Evolutionary conservation across 169 alveolate genomes (phyloP).

Genomic region (Plasmodium falciparum): DNA sequence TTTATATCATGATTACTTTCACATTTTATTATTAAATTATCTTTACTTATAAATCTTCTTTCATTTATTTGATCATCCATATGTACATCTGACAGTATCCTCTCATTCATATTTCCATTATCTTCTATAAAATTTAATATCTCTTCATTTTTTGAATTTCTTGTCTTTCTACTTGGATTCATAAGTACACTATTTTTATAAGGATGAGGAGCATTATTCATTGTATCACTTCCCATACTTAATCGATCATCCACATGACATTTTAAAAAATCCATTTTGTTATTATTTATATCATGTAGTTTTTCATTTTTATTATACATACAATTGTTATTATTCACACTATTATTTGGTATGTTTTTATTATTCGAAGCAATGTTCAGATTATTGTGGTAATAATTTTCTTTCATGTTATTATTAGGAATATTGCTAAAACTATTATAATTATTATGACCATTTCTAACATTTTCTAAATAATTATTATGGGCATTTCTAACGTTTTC

Average conservation of each 20-base stretch:
- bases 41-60: background rate
- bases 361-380: background rate
- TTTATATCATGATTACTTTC: background rate
- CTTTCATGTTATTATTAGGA: background rate
- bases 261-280: background rate
- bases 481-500: background rate
- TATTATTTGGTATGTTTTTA: background rate
- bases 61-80: slow-evolving; percentile 1
- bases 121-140: background rate
- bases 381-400: background rate
- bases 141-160: background rate
- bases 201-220: no score
- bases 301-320: background rate
- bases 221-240: no score
- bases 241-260: background rate
- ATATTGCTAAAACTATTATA: background rate
- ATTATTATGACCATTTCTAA: background rate
- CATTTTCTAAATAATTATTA: background rate
- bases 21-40: background rate
- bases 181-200: background rate
- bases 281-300: background rate
- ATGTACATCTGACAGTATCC: background rate
- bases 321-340: background rate
- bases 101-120: background rate
- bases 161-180: background rate